Conservation (phyloP, 768 basidiomycete genomes). For the Hygrophorus russula region DNA sequence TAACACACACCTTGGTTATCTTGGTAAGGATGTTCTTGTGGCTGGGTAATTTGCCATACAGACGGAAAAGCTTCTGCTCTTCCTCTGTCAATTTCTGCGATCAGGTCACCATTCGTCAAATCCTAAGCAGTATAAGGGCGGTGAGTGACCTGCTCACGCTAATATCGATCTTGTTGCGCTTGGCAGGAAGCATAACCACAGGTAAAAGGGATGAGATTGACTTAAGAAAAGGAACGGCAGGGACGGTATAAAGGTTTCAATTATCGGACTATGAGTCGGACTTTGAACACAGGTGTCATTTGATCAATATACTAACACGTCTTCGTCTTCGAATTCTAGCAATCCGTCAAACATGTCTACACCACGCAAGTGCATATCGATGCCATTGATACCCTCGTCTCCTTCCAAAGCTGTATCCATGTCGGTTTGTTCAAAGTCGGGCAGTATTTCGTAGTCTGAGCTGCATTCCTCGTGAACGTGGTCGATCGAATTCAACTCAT, state of each 20-base stretch:
- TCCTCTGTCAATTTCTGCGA: slow-evolving; percentile 70
- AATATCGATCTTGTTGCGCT: slow-evolving; percentile 90
- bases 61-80: slow-evolving; percentile 88
- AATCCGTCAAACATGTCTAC: no score
- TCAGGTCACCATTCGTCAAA: neutral
- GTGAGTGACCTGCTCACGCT: slow-evolving; percentile 38
- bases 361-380: no score
- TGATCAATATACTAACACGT: no score
- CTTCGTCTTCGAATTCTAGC: no score
- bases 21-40: slow-evolving; percentile 90
- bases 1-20: slow-evolving; percentile 77
- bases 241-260: slow-evolving; percentile 14
- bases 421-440: neutral
- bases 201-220: slow-evolving; percentile 10
- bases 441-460: neutral
- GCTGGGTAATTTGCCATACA: slow-evolving; percentile 89
- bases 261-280: neutral
- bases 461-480: no score
- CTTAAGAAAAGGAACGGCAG: slow-evolving; percentile 8
- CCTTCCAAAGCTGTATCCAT: no score
- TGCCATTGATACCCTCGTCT: no score
- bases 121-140: neutral
- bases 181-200: slow-evolving; percentile 55
- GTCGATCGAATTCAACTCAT: no score
- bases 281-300: neutral